Evolutionary conservation across 345 rosid species (phyloP).

Genomic region (Eutrema yunnanense): DNA sequence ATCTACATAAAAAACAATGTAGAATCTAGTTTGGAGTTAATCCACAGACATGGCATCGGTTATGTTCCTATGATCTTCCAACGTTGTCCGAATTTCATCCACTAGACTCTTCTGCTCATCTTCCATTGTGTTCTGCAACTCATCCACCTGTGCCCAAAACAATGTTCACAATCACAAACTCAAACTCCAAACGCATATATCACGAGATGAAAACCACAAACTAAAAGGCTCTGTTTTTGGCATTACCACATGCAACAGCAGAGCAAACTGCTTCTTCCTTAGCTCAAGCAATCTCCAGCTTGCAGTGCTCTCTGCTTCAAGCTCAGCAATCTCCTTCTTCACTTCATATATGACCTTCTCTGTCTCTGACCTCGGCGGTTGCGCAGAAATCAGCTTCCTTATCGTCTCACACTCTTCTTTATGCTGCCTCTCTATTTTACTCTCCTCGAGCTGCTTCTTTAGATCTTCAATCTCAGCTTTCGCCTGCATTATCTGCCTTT

Average conservation of each 20-base stretch:
- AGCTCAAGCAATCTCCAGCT: slow-evolving; percentile 88
- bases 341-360: slow-evolving; percentile 65
- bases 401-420: slow-evolving; percentile 94
- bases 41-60: slow-evolving; percentile 37
- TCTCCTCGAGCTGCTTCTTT: slow-evolving; percentile 85
- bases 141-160: slow-evolving; percentile 62
- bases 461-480: slow-evolving; percentile 72
- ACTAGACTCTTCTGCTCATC: slow-evolving; percentile 85
- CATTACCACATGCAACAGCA: slow-evolving; percentile 86
- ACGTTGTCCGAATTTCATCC: slow-evolving; percentile 74
- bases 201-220: background rate
- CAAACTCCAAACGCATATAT: background rate
- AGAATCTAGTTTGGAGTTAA: background rate
- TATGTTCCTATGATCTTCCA: slow-evolving; percentile 71
- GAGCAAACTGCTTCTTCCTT: slow-evolving; percentile 87
- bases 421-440: slow-evolving; percentile 89
- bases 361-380: slow-evolving; percentile 85
- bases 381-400: slow-evolving; percentile 71
- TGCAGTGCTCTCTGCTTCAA: slow-evolving; percentile 81
- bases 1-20: too few species aligned
- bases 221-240: background rate
- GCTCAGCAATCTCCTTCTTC: slow-evolving; percentile 70
- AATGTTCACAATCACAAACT: slow-evolving; percentile 8
- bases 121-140: slow-evolving; percentile 81
- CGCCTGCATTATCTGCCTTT: slow-evolving; percentile 66